Evolutionary conservation across 768 basidiomycete species (phyloP).

Genomic region (Naganishia randhawae): DNA sequence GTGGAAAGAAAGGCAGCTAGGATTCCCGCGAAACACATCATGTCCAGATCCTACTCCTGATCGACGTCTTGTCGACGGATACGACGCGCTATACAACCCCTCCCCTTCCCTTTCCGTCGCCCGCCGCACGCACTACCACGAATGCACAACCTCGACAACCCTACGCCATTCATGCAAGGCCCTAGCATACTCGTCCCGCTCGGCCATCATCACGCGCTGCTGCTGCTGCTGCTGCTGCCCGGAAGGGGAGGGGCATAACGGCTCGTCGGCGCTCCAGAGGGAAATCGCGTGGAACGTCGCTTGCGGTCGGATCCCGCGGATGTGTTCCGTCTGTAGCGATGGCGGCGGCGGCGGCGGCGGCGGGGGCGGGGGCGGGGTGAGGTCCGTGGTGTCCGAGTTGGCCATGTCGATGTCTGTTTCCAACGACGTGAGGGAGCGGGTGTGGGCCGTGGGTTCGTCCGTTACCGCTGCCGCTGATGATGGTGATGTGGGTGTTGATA

Average conservation of each 20-base stretch:
- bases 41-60: no score
- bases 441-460: neutral
- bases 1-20: no score
- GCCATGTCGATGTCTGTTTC: neutral
- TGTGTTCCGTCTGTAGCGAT: neutral
- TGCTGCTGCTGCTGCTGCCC: neutral
- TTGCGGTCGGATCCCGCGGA: neutral
- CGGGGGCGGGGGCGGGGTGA: neutral
- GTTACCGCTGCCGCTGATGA: neutral
- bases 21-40: no score
- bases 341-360: neutral
- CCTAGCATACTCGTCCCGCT: slow-evolving; percentile 8
- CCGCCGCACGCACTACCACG: neutral
- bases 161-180: slow-evolving; percentile 16
- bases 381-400: neutral
- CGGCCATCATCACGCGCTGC: neutral
- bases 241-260: neutral
- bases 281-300: neutral
- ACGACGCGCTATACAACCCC: no score
- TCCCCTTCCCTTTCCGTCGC: no score
- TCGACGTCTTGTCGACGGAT: no score
- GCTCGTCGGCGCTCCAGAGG: slow-evolving; percentile 2
- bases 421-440: neutral
- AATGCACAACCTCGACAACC: slow-evolving; percentile 4
- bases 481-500: no score